These are phyloP conservation scores for Aspergillus flavus DNA, from an alignment of 2,329 filamentous ascomycete species.

Conservation along the genomic window DNA sequence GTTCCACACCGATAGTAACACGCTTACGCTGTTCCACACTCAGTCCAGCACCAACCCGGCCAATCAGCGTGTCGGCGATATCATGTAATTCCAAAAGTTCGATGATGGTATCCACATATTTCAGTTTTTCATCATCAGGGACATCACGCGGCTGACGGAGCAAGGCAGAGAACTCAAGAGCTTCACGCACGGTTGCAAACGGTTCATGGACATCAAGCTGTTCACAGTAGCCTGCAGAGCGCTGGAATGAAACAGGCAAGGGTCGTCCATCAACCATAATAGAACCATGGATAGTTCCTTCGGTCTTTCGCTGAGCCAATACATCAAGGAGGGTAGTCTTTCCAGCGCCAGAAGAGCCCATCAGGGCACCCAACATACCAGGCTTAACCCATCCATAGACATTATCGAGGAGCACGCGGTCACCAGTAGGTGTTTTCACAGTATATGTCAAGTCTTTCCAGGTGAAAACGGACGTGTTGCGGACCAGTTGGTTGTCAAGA, in stretches of 20 bases:
- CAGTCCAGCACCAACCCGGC: conserved; percentile 43
- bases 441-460: conserved; percentile 74
- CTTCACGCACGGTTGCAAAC: conserved; percentile 66
- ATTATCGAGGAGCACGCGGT: conserved; percentile 63
- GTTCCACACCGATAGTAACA: conserved; percentile 71
- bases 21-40: conserved; percentile 70
- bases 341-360: conserved; percentile 77
- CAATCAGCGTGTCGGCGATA: conserved; percentile 65
- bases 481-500: conserved; percentile 52
- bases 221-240: conserved; percentile 69
- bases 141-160: conserved; percentile 59
- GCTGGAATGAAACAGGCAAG: conserved; percentile 63
- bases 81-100: conserved; percentile 64
- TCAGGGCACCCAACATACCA: conserved; percentile 73
- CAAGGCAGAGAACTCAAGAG: conserved; percentile 66
- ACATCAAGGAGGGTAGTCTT: conserved; percentile 77
- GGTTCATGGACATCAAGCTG: conserved; percentile 70
- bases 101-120: conserved; percentile 66
- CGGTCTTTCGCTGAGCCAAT: conserved; percentile 68
- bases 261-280: conserved; percentile 67
- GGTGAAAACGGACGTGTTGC: conserved; percentile 70
- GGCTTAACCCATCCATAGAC: conserved; percentile 77
- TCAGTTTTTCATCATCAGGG: conserved; percentile 61
- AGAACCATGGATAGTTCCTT: conserved; percentile 63
- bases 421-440: conserved; percentile 61